Evolutionary conservation across 257 asterid species (phyloP).

Genomic region (Schizonepeta tenuifolia): DNA sequence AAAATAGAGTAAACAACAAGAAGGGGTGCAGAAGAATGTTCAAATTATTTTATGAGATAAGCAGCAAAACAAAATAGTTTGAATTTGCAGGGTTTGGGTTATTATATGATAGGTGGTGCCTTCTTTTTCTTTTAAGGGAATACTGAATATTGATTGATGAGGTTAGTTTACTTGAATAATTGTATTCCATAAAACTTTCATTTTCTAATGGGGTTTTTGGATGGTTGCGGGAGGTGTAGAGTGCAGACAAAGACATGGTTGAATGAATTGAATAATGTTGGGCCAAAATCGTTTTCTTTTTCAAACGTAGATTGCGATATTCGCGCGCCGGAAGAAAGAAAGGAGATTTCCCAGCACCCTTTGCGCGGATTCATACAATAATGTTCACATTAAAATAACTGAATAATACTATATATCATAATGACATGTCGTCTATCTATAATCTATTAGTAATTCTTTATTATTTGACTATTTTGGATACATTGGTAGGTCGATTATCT

Average conservation of each 20-base stretch:
- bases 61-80: neutral
- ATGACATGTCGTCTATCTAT: neutral
- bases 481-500: too few species aligned
- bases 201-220: constrained; percentile 25
- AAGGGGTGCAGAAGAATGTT: constrained; percentile 31
- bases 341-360: neutral
- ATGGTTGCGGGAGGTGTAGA: constrained; percentile 33
- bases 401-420: too few species aligned
- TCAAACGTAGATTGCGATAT: constrained; percentile 48
- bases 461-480: neutral
- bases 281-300: constrained; percentile 23
- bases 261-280: constrained; percentile 11
- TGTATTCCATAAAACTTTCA: neutral
- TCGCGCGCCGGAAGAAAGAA: constrained; percentile 45
- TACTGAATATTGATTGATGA: neutral
- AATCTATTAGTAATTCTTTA: too few species aligned
- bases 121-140: neutral
- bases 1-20: constrained; percentile 10
- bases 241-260: constrained; percentile 36
- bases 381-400: too few species aligned
- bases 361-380: too few species aligned
- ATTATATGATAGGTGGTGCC: constrained; percentile 7
- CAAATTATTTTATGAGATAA: constrained; percentile 13
- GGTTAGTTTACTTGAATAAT: constrained; percentile 12
- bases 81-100: neutral